phyloP scores from a whole-genome alignment of 202 grass and related monocot genomes.

The Cymbopogon flexuosus region DNA sequence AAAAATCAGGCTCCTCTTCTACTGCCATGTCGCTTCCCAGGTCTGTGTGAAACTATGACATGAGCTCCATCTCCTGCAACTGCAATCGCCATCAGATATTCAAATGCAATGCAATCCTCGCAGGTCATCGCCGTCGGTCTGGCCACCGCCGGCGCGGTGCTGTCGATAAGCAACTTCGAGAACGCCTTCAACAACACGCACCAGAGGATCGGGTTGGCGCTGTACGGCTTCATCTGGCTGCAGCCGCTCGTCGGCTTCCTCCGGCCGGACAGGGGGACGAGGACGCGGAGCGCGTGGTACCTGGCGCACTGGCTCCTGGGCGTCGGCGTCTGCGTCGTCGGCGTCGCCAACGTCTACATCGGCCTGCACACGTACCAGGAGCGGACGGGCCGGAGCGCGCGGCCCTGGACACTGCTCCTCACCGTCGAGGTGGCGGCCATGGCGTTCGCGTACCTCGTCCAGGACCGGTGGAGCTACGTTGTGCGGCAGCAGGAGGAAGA shows the following conservation, averaged over 20 bases:
- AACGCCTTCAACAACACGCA: slow-evolving; percentile 96
- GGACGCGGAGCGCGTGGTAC: slow-evolving; percentile 72
- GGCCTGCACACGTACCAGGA: slow-evolving; percentile 73
- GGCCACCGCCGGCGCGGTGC: slow-evolving; percentile 68
- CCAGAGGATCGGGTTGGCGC: slow-evolving; percentile 65
- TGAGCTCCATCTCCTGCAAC: neutral
- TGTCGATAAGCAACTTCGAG: slow-evolving; percentile 77
- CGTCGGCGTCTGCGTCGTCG: slow-evolving; percentile 50
- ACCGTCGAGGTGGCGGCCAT: slow-evolving; percentile 59
- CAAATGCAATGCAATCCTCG: neutral
- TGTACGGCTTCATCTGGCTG: slow-evolving; percentile 83
- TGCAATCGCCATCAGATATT: neutral
- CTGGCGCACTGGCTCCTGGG: slow-evolving; percentile 73
- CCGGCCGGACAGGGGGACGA: slow-evolving; percentile 70
- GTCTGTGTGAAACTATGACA: neutral
- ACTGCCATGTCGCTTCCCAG: slow-evolving; percentile 69
- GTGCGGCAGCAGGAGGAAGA: slow-evolving; percentile 39
- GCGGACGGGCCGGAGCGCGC: slow-evolving; percentile 60
- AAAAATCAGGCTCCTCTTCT: slow-evolving; percentile 62
- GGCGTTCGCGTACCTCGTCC: slow-evolving; percentile 69
- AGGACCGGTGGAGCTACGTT: slow-evolving; percentile 78
- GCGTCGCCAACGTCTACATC: slow-evolving; percentile 74
- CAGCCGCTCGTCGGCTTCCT: slow-evolving; percentile 81
- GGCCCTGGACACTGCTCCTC: slow-evolving; percentile 58
- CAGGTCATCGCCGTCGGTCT: slow-evolving; percentile 63